Evolutionary conservation across 768 basidiomycete genomes (phyloP).

Genomic region (Lyophyllum decastes): DNA sequence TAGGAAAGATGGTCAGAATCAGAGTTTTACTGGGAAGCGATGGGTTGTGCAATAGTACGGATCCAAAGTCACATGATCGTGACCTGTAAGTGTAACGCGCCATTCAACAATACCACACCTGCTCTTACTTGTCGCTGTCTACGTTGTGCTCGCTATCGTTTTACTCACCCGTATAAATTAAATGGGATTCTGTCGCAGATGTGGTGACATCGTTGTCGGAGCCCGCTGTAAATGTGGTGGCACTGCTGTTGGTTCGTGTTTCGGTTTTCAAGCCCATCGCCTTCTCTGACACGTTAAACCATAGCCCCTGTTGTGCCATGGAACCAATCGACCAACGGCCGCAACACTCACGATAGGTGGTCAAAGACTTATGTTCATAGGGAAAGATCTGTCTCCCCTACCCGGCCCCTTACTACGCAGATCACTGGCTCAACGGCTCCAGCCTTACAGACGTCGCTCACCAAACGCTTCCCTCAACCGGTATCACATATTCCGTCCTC

Average conservation of each 20-base stretch:
- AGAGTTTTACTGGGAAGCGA: not conserved
- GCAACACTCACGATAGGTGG: slow-evolving; percentile 66
- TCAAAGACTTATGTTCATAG: slow-evolving; percentile 73
- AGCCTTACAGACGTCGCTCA: slow-evolving; percentile 26
- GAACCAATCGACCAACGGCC: slow-evolving; percentile 46
- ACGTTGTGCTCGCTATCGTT: slow-evolving; percentile 10
- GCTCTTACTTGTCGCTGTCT: not conserved
- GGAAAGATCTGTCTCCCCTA: slow-evolving; percentile 46
- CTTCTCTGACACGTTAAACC: not conserved
- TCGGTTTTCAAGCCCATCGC: not conserved
- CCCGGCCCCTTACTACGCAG: slow-evolving; percentile 28
- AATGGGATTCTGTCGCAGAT: slow-evolving; percentile 87
- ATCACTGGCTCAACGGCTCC: slow-evolving; percentile 18
- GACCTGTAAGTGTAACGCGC: not conserved
- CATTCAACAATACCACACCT: not conserved
- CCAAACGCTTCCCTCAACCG: slow-evolving; percentile 54
- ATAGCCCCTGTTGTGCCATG: slow-evolving; percentile 72
- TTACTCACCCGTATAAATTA: slow-evolving; percentile 7
- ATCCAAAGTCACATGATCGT: slow-evolving; percentile 18
- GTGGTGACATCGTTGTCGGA: slow-evolving; percentile 78
- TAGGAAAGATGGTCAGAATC: not conserved
- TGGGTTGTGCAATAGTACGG: slow-evolving; percentile 6
- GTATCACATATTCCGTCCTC: slow-evolving; percentile 30
- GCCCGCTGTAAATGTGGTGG: slow-evolving; percentile 82
- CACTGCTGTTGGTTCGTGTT: slow-evolving; percentile 67